Evolutionary conservation across 768 basidiomycete species (phyloP).

Genomic region (Hericium erinaceus): DNA sequence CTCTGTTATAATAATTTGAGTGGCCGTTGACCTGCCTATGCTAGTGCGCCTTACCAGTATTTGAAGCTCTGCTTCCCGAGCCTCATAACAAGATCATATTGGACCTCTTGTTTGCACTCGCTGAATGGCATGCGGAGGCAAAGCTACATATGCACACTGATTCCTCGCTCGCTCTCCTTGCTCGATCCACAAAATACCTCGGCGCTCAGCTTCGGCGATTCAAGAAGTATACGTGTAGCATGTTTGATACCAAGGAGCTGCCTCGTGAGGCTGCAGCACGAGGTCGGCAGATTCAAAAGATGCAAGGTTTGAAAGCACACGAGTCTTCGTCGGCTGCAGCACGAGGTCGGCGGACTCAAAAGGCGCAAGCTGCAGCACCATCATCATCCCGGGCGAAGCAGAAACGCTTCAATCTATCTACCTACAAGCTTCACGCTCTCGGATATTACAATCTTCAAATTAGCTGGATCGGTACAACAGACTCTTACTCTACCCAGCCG

Average conservation of each 20-base stretch:
- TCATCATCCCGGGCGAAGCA: not conserved
- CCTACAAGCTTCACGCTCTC: slow-evolving; percentile 21
- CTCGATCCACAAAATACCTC: not conserved
- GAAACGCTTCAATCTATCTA: slow-evolving; percentile 19
- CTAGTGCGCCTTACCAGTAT: slow-evolving; percentile 18
- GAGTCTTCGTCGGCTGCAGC: too few relatives aligned
- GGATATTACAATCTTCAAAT: slow-evolving; percentile 9
- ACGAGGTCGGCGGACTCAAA: too few relatives aligned
- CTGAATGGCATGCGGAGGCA: slow-evolving; percentile 18
- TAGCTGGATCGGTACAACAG: slow-evolving; percentile 16
- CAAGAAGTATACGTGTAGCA: not conserved
- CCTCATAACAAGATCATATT: slow-evolving; percentile 16
- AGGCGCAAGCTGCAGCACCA: too few relatives aligned
- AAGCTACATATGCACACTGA: slow-evolving; percentile 13
- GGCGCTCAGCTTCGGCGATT: not conserved
- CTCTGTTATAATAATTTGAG: too few relatives aligned
- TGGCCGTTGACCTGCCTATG: too few relatives aligned
- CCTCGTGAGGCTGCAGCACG: not conserved
- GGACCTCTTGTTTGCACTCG: slow-evolving; percentile 15
- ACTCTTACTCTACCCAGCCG: slow-evolving; percentile 18
- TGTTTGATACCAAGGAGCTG: not conserved
- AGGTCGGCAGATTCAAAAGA: not conserved
- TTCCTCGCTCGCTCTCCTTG: not conserved
- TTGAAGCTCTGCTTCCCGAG: slow-evolving; percentile 17
- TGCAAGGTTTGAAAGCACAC: too few relatives aligned